These are phyloP conservation scores for Metschnikowia baotianmanensis DNA, from an alignment of 805 yeast genomes.

Conservation along the genomic window DNA sequence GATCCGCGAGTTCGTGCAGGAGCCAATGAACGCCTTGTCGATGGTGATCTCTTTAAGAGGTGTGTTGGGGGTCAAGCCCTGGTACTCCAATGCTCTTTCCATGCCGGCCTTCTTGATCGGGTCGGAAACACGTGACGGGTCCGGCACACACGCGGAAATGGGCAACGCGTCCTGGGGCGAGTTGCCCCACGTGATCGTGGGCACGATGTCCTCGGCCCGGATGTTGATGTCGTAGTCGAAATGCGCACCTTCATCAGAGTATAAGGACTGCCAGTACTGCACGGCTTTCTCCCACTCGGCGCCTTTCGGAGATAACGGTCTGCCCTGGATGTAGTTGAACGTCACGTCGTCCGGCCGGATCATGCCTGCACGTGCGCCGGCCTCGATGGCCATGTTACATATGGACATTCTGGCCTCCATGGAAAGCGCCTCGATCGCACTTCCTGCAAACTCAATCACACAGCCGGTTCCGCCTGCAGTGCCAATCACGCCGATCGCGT, in stretches of 20 bases:
- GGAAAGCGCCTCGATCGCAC: constrained; percentile 82
- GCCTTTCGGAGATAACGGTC: constrained; percentile 94
- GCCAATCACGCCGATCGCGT: constrained; percentile 94
- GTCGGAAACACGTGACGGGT: constrained; percentile 70
- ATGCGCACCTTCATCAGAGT: constrained; percentile 84
- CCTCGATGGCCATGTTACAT: constrained; percentile 99
- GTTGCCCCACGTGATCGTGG: constrained; percentile 99
- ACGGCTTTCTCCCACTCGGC: constrained; percentile 95
- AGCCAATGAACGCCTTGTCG: constrained; percentile 96
- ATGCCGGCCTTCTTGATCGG: constrained; percentile 78
- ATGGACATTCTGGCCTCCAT: constrained; percentile 99
- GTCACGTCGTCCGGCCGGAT: constrained; percentile 92
- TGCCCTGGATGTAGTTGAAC: constrained; percentile 83
- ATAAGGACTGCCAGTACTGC: constrained; percentile 83
- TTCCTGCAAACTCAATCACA: constrained; percentile 96
- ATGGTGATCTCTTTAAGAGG: constrained; percentile 71
- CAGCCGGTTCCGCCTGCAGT: constrained; percentile 99
- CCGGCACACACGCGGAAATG: constrained; percentile 86
- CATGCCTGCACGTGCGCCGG: constrained; percentile 99
- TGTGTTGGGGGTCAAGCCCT: constrained; percentile 84
- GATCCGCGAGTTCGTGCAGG: constrained; percentile 96
- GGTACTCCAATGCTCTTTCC: constrained; percentile 88
- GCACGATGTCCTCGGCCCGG: constrained; percentile 80
- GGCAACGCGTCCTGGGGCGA: constrained; percentile 99
- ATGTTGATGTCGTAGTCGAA: constrained; percentile 84